Percentiles rank a stretch among this genome's conserved stretches.
Evolutionary conservation across 169 alveolate genomes (phyloP).

Genomic region (Plasmodium cynomolgi): DNA sequence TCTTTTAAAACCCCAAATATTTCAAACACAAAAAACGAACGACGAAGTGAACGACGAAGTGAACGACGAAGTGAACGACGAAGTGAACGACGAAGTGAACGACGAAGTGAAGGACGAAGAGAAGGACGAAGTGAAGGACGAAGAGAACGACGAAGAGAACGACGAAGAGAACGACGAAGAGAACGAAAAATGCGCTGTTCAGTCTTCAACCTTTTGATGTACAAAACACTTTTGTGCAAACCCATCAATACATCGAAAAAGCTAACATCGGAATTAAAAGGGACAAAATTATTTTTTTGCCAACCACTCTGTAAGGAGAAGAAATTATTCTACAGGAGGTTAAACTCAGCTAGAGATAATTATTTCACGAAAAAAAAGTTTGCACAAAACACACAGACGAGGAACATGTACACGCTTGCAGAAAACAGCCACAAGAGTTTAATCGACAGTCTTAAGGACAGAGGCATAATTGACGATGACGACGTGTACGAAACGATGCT

Average conservation of each 20-base stretch:
- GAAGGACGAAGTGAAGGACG: neutral
- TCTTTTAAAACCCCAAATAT: neutral
- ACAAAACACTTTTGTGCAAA: conserved; percentile 21
- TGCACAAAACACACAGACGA: neutral
- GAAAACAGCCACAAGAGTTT: conserved; percentile 50
- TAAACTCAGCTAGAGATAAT: neutral
- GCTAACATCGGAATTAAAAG: conserved; percentile 4
- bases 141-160: neutral
- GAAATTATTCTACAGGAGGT: neutral
- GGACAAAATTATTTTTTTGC: conserved; percentile 27
- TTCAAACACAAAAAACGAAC: neutral
- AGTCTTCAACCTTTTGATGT: conserved; percentile 7
- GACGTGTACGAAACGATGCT: conserved; percentile 71
- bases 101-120: neutral
- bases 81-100: neutral
- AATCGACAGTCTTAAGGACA: conserved; percentile 44
- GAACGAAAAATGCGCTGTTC: conserved; percentile 8
- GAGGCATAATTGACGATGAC: conserved; percentile 76
- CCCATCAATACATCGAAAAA: neutral
- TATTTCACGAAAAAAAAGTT: neutral
- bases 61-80: no score
- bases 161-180: neutral
- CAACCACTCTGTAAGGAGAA: conserved; percentile 1
- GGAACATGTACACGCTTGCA: conserved; percentile 29
- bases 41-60: no score